Conservation (phyloP, 2,329 filamentous ascomycete species). For the Achaetomium macrosporum region DNA sequence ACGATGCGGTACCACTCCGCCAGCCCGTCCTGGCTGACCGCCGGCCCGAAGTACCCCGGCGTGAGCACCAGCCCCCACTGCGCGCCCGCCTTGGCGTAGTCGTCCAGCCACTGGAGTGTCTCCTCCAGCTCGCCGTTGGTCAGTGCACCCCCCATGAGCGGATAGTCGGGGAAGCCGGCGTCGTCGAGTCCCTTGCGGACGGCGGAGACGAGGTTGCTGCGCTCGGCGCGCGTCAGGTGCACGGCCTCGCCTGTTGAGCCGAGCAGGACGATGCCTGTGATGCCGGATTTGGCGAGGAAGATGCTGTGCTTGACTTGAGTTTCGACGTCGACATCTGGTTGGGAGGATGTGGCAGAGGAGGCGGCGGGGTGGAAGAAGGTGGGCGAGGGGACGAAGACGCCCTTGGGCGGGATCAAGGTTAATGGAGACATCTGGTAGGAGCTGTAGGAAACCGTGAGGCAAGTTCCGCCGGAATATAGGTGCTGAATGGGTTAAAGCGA, state of each 20-base stretch:
- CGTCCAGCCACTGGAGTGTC: conserved; percentile 42
- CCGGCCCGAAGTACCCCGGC: conserved; percentile 59
- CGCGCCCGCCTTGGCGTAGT: conserved; percentile 50
- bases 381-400: conserved; percentile 55
- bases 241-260: conserved; percentile 61
- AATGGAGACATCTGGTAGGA: conserved; percentile 40
- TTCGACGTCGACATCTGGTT: conserved; percentile 50
- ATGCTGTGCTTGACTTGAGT: conserved; percentile 54
- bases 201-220: conserved; percentile 47
- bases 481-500: too few relatives aligned
- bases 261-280: conserved; percentile 56
- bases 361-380: conserved; percentile 54
- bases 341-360: conserved; percentile 33
- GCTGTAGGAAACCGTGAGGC: too few relatives aligned
- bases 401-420: conserved; percentile 46
- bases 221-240: conserved; percentile 54
- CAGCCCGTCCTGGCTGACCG: conserved; percentile 53
- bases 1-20: conserved; percentile 55
- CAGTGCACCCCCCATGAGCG: conserved; percentile 56
- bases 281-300: conserved; percentile 54
- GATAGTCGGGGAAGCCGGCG: conserved; percentile 52
- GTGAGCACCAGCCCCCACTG: conserved; percentile 59
- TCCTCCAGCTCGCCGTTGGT: conserved; percentile 53
- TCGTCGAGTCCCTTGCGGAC: conserved; percentile 50
- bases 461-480: too few relatives aligned